These are phyloP conservation scores for Penicillium sclerotiorum DNA, from an alignment of 2,329 filamentous ascomycete species.

Conservation along the genomic window DNA sequence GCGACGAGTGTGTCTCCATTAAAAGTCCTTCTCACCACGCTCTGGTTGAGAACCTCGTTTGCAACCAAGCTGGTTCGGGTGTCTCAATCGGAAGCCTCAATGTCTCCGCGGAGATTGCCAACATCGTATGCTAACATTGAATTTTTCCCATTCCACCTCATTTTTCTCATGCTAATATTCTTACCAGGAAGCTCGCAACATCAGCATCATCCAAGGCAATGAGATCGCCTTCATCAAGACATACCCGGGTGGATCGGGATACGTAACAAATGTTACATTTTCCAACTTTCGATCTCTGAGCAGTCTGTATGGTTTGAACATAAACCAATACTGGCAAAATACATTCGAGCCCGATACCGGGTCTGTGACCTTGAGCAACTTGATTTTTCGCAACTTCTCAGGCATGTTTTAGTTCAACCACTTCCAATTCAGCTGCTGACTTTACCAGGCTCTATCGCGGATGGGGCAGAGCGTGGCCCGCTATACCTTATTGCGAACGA, in stretches of 20 bases:
- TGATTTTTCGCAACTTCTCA: conserved; percentile 31
- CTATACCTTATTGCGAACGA: conserved; percentile 38
- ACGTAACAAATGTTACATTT: conserved; percentile 39
- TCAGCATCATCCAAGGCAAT: conserved; percentile 42
- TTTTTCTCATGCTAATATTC: neutral
- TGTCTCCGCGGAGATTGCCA: conserved; percentile 33
- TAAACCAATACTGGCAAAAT: conserved; percentile 33
- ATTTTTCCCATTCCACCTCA: neutral
- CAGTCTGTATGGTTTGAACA: conserved; percentile 27
- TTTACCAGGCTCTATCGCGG: conserved; percentile 31
- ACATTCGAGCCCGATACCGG: conserved; percentile 27
- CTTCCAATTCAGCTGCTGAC: neutral
- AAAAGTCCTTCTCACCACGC: conserved; percentile 41
- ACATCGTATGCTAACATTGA: conserved; percentile 26
- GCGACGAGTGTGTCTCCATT: conserved; percentile 43
- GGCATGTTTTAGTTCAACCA: neutral
- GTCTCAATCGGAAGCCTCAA: conserved; percentile 42
- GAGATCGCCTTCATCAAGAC: conserved; percentile 46
- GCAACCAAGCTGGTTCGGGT: conserved; percentile 41
- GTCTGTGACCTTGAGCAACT: conserved; percentile 25
- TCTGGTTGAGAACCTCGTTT: conserved; percentile 39
- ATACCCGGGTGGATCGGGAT: conserved; percentile 42
- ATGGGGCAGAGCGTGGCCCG: conserved; percentile 32
- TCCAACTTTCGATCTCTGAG: conserved; percentile 31
- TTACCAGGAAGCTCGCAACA: conserved; percentile 35